phyloP scores from a whole-genome alignment of 1,139 yeast species.

The Candida buenavistaensis region DNA sequence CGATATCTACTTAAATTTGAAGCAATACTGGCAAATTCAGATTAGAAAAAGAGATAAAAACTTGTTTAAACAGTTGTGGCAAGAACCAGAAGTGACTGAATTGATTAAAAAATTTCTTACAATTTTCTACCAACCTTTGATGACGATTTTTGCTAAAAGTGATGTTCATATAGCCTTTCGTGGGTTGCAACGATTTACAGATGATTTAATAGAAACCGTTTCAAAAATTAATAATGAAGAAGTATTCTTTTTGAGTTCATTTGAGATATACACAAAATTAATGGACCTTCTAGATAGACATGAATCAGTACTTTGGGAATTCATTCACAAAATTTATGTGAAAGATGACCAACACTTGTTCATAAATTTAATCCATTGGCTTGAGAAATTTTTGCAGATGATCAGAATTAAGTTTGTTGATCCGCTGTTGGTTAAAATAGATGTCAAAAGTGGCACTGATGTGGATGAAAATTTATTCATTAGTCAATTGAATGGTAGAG shows the following conservation, averaged over 20 bases:
- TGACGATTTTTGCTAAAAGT: slow-evolving; percentile 72
- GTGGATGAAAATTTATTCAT: slow-evolving; percentile 26
- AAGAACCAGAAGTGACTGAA: slow-evolving; percentile 74
- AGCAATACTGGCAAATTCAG: slow-evolving; percentile 63
- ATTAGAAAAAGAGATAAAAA: slow-evolving; percentile 75
- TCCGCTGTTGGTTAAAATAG: slow-evolving; percentile 42
- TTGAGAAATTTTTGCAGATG: slow-evolving; percentile 53
- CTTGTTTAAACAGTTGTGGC: slow-evolving; percentile 74
- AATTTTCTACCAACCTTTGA: slow-evolving; percentile 82
- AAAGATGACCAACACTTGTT: slow-evolving; percentile 75
- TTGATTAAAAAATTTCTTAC: slow-evolving; percentile 72
- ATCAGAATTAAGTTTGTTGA: slow-evolving; percentile 63
- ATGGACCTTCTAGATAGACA: slow-evolving; percentile 67
- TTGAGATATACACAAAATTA: slow-evolving; percentile 63
- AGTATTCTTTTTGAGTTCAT: slow-evolving; percentile 43
- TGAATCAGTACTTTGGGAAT: slow-evolving; percentile 67
- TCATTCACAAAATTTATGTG: slow-evolving; percentile 72
- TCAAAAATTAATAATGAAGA: slow-evolving; percentile 50
- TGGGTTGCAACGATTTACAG: slow-evolving; percentile 70
- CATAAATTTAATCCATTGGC: slow-evolving; percentile 70
- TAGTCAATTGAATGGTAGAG: slow-evolving; percentile 31
- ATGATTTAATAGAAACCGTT: slow-evolving; percentile 59
- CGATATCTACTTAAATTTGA: slow-evolving; percentile 46
- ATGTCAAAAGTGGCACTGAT: slow-evolving; percentile 25
- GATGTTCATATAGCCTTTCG: slow-evolving; percentile 74